Evolutionary conservation across 805 yeast genomes (phyloP).

Genomic region (Kodamaea laetipori): DNA sequence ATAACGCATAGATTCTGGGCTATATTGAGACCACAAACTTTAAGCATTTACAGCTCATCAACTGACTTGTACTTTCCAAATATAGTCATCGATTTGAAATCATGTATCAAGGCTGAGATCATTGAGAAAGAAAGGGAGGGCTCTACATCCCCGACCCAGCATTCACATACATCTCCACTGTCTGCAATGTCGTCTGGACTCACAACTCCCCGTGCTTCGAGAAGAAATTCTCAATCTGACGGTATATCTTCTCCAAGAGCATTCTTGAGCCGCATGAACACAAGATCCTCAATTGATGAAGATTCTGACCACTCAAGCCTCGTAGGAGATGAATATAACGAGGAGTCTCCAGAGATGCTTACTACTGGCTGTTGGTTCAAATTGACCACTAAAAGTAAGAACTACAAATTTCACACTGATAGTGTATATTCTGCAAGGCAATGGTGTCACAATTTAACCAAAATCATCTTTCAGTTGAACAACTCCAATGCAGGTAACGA

Average conservation of each 20-base stretch:
- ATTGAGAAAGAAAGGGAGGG: conserved; percentile 25
- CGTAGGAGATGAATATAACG: conserved; percentile 20
- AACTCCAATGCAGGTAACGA: conserved; percentile 69
- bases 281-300: conserved; percentile 19
- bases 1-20: conserved; percentile 73
- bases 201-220: conserved; percentile 4
- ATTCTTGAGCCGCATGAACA: background rate
- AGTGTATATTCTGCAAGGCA: conserved; percentile 69
- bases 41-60: conserved; percentile 68
- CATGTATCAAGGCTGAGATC: conserved; percentile 62
- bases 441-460: conserved; percentile 77
- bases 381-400: conserved; percentile 57
- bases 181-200: conserved; percentile 2
- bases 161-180: background rate
- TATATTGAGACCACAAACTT: conserved; percentile 64
- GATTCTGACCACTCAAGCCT: conserved; percentile 23
- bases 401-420: conserved; percentile 72
- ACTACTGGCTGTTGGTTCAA: conserved; percentile 53
- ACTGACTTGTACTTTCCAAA: conserved; percentile 85
- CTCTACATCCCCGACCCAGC: background rate
- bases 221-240: conserved; percentile 2
- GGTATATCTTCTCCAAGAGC: conserved; percentile 12
- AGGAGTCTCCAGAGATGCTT: conserved; percentile 31
- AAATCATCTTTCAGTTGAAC: conserved; percentile 65
- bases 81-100: conserved; percentile 68